Percentiles rank a stretch among this genome's conserved stretches.
phyloP scores from a whole-genome alignment of 257 asterid species.

The Sherardia arvensis region DNA sequence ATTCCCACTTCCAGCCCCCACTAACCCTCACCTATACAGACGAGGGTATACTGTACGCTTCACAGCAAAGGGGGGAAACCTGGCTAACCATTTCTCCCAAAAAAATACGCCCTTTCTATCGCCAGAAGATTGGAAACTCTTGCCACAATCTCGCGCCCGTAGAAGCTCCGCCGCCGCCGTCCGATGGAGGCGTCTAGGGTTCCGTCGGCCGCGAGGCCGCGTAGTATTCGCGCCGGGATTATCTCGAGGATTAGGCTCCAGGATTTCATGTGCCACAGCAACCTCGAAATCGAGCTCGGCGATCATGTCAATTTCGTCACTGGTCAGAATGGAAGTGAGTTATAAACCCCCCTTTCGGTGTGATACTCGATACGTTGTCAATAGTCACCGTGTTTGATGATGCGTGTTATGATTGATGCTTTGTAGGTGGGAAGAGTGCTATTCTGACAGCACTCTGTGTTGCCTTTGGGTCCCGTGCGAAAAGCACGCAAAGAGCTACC shows the following conservation, averaged over 20 bases:
- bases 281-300: slow-evolving; percentile 73
- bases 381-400: not conserved
- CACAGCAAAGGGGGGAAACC: not conserved
- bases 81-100: not conserved
- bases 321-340: slow-evolving; percentile 94
- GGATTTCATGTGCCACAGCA: slow-evolving; percentile 91
- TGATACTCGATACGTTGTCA: not conserved
- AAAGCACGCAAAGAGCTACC: slow-evolving; percentile 82
- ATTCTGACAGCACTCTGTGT: slow-evolving; percentile 82
- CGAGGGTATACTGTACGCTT: not conserved
- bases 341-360: not conserved
- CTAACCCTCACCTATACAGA: not conserved
- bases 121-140: not conserved
- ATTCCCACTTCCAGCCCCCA: not conserved
- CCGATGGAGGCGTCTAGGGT: slow-evolving; percentile 51
- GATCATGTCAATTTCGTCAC: slow-evolving; percentile 78
- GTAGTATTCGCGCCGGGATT: slow-evolving; percentile 53
- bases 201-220: slow-evolving; percentile 23
- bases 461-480: slow-evolving; percentile 95
- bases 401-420: not conserved
- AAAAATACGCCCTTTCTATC: not conserved
- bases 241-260: slow-evolving; percentile 67
- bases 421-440: slow-evolving; percentile 89
- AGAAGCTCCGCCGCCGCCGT: not conserved
- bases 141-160: not conserved